Evolutionary conservation across 768 basidiomycete genomes (phyloP).

Genomic region (Leucocoprinus birnbaumii): DNA sequence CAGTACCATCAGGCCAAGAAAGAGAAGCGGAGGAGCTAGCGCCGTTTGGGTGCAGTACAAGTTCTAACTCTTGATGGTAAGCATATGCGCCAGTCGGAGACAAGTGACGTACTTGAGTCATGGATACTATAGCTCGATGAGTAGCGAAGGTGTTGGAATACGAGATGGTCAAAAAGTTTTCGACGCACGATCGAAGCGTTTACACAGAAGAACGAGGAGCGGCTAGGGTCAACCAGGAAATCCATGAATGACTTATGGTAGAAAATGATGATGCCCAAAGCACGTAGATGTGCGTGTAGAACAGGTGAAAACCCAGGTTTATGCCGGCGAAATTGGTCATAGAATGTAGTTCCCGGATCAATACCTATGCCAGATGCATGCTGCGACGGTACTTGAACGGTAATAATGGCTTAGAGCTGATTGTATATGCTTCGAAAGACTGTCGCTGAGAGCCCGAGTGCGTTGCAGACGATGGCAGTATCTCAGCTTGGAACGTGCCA

Average conservation of each 20-base stretch:
- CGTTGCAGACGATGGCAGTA: not conserved
- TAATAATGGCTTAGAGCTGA: not conserved
- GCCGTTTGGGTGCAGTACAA: not conserved
- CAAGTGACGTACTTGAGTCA: not conserved
- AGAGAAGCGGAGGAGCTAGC: not conserved
- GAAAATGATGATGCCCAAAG: not conserved
- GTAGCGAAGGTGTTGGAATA: not conserved
- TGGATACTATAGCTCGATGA: not conserved
- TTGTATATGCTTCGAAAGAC: not conserved
- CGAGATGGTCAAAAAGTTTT: not conserved
- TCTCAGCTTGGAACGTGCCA: not conserved
- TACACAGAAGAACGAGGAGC: not conserved
- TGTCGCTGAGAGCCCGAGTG: not conserved
- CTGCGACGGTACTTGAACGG: not conserved
- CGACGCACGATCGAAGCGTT: not conserved
- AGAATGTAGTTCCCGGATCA: too few relatives aligned
- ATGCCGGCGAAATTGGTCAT: not conserved
- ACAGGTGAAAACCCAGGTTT: not conserved
- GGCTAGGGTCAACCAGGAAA: constrained; percentile 1
- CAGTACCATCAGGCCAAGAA: not conserved
- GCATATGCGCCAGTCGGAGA: not conserved
- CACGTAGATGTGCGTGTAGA: not conserved
- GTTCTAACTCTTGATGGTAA: not conserved
- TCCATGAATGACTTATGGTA: constrained; percentile 8
- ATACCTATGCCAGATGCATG: too few relatives aligned